These are phyloP conservation scores for Tolypocladium nubicola DNA, from an alignment of 2,329 filamentous ascomycete genomes.

Conservation along the genomic window DNA sequence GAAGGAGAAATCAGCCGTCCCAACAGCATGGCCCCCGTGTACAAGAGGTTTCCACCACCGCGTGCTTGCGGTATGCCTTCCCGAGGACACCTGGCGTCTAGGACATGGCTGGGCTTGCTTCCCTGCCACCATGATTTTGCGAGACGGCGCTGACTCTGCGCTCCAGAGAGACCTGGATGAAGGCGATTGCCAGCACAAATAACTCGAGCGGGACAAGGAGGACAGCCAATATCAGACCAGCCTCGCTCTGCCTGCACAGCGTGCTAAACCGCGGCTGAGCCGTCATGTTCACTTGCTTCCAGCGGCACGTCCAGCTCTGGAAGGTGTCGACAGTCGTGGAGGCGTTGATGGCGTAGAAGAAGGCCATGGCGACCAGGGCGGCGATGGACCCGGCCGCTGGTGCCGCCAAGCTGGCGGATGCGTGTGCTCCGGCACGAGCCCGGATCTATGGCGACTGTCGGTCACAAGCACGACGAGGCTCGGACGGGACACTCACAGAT, in stretches of 20 bases:
- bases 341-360: slow-evolving; percentile 47
- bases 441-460: slow-evolving; percentile 8
- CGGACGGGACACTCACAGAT: slow-evolving; percentile 29
- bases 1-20: not conserved
- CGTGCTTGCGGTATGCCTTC: not conserved
- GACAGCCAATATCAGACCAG: slow-evolving; percentile 41
- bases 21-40: not conserved
- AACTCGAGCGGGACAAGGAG: slow-evolving; percentile 47
- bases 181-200: slow-evolving; percentile 33
- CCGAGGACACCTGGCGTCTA: not conserved
- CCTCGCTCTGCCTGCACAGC: slow-evolving; percentile 45
- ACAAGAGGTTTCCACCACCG: not conserved
- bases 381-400: slow-evolving; percentile 20
- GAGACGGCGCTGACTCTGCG: slow-evolving; percentile 22
- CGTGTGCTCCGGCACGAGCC: slow-evolving; percentile 8
- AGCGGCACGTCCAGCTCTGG: slow-evolving; percentile 54
- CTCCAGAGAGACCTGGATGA: slow-evolving; percentile 33
- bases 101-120: slow-evolving; percentile 17
- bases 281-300: slow-evolving; percentile 41
- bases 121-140: slow-evolving; percentile 18
- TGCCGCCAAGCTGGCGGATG: slow-evolving; percentile 12
- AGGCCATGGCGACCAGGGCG: slow-evolving; percentile 40
- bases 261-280: slow-evolving; percentile 42
- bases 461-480: not conserved
- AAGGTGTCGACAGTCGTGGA: slow-evolving; percentile 43